These are phyloP conservation scores for Diospyros lotus DNA, from an alignment of 148 eudicot species.

Conservation along the genomic window DNA sequence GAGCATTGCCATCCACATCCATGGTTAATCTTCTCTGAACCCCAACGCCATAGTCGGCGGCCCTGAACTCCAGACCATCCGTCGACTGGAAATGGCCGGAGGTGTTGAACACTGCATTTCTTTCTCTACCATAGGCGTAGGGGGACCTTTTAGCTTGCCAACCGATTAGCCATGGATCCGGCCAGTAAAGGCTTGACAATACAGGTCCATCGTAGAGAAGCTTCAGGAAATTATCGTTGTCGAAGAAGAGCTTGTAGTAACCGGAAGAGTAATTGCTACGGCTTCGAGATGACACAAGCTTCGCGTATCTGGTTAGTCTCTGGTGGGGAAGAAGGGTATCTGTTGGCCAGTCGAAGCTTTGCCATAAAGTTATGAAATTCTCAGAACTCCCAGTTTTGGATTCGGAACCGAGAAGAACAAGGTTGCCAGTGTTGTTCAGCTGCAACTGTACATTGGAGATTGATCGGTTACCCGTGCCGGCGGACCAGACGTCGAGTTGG, in stretches of 20 bases:
- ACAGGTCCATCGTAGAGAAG: constrained; percentile 27
- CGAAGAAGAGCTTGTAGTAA: constrained; percentile 38
- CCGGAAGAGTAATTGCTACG: constrained; percentile 33
- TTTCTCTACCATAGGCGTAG: constrained; percentile 14
- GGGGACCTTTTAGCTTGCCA: constrained; percentile 18
- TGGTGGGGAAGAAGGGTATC: constrained; percentile 43
- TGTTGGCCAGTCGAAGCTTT: constrained; percentile 51
- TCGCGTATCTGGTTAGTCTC: constrained; percentile 16
- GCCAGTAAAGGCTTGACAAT: constrained; percentile 40
- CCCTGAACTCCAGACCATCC: constrained; percentile 17
- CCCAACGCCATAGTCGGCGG: constrained; percentile 28
- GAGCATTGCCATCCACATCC: constrained; percentile 43
- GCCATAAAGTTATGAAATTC: constrained; percentile 23
- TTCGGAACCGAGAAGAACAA: constrained; percentile 18
- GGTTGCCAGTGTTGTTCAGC: constrained; percentile 33
- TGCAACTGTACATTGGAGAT: neutral
- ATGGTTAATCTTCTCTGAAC: constrained; percentile 38
- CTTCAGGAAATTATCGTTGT: constrained; percentile 27
- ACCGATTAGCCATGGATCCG: constrained; percentile 9
- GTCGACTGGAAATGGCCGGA: constrained; percentile 33
- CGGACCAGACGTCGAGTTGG: constrained; percentile 23
- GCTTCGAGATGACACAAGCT: constrained; percentile 33
- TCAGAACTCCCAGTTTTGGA: neutral
- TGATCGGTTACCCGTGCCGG: constrained; percentile 6
- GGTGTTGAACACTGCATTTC: constrained; percentile 27